Conservation (phyloP, 768 basidiomycete species). For the Rickenella mellea region DNA sequence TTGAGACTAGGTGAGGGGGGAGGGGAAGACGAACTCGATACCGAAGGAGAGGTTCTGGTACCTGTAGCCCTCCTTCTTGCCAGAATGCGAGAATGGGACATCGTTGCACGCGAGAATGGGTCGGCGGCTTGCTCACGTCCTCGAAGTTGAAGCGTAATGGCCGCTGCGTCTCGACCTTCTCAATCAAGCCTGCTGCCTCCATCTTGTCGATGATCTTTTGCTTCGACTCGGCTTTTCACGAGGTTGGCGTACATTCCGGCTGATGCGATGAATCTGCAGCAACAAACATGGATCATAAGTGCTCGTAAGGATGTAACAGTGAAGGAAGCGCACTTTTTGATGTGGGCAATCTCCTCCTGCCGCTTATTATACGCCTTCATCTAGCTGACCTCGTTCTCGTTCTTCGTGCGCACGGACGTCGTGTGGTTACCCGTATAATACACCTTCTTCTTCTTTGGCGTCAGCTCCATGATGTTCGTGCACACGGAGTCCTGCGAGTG, state of each 20-base stretch:
- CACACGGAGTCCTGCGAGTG: slow-evolving; percentile 97
- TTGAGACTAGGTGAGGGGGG: not conserved
- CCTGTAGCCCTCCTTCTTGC: slow-evolving; percentile 78
- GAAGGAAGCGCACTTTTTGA: slow-evolving; percentile 70
- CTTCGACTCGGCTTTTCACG: slow-evolving; percentile 98
- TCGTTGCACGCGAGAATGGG: slow-evolving; percentile 93
- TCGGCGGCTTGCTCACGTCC: slow-evolving; percentile 81
- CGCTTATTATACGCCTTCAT: slow-evolving; percentile 99
- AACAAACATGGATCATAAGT: slow-evolving; percentile 6
- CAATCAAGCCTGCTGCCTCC: slow-evolving; percentile 96
- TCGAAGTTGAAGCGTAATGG: slow-evolving; percentile 92
- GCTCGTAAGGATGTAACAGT: not conserved
- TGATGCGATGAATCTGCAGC: slow-evolving; percentile 91
- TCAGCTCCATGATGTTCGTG: slow-evolving; percentile 97
- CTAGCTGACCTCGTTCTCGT: slow-evolving; percentile 98
- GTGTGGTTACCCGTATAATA: slow-evolving; percentile 97
- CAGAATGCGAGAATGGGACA: slow-evolving; percentile 93
- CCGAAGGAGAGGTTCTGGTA: slow-evolving; percentile 90
- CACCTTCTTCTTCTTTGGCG: slow-evolving; percentile 81
- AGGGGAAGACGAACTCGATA: slow-evolving; percentile 65
- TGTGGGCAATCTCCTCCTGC: slow-evolving; percentile 96
- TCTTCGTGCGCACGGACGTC: slow-evolving; percentile 92
- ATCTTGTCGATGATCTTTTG: slow-evolving; percentile 99
- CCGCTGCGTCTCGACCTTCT: slow-evolving; percentile 72
- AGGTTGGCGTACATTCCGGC: slow-evolving; percentile 99